Evolutionary conservation across 2,329 filamentous ascomycete species (phyloP).

Genomic region (Aspergillus nomiae): DNA sequence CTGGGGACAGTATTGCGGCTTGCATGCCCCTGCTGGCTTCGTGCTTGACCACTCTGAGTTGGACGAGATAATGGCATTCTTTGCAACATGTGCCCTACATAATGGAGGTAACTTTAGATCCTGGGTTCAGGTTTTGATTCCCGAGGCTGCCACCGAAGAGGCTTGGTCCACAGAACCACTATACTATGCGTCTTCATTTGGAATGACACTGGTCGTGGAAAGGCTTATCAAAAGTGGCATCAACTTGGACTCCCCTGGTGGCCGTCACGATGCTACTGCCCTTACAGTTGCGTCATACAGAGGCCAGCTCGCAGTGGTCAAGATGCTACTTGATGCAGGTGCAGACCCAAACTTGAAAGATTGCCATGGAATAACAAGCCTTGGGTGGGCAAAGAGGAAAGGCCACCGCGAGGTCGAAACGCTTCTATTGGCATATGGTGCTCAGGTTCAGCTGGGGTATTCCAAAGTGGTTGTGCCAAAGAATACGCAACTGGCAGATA

Average conservation of each 20-base stretch:
- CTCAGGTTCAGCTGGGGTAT: not conserved
- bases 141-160: not conserved
- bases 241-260: not conserved
- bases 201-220: not conserved
- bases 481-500: not conserved
- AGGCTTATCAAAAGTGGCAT: not conserved
- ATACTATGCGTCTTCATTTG: not conserved
- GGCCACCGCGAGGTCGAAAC: not conserved
- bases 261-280: conserved; percentile 9
- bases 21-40: not conserved
- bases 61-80: not conserved
- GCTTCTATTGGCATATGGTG: not conserved
- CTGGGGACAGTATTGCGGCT: not conserved
- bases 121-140: not conserved
- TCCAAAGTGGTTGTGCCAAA: not conserved
- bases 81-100: not conserved
- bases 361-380: not conserved
- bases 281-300: not conserved
- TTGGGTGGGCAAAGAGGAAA: not conserved
- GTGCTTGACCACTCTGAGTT: not conserved
- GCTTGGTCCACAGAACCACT: not conserved
- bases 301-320: not conserved
- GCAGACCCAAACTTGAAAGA: not conserved
- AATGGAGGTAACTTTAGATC: not conserved
- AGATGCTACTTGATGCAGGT: not conserved